Conservation (phyloP, 495 filamentous ascomycete genomes). For the Aspergillus haitiensis region DNA sequence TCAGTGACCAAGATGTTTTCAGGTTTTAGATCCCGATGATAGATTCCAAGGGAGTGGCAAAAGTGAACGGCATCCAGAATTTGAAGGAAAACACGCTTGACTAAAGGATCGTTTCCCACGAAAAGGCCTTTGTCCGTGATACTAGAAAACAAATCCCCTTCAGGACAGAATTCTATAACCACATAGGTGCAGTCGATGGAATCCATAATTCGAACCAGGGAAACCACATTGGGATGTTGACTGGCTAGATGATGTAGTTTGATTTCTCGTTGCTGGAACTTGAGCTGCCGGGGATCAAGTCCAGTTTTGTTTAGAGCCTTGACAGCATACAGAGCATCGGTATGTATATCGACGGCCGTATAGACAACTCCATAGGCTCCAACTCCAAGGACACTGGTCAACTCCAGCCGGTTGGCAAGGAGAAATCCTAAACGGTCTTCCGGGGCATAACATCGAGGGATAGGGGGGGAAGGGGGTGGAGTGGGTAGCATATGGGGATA, state of each 20-base stretch:
- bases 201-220: constrained; percentile 92
- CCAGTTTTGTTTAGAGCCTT: constrained; percentile 94
- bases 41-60: constrained; percentile 91
- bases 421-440: constrained; percentile 87
- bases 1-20: constrained; percentile 96
- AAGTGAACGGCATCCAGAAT: constrained; percentile 96
- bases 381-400: constrained; percentile 83
- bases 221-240: constrained; percentile 89
- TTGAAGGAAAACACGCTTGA: constrained; percentile 87
- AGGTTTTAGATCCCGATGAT: constrained; percentile 96
- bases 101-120: constrained; percentile 86
- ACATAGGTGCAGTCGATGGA: constrained; percentile 92
- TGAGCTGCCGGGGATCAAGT: constrained; percentile 80
- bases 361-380: constrained; percentile 98
- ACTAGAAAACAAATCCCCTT: constrained; percentile 94
- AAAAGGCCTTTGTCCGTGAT: constrained; percentile 95
- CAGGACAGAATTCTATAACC: constrained; percentile 94
- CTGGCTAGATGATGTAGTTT: constrained; percentile 85
- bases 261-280: constrained; percentile 93
- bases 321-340: constrained; percentile 82
- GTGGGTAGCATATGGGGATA: constrained; percentile 59
- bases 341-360: constrained; percentile 84
- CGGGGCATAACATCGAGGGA: constrained; percentile 57
- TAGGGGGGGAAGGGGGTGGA: constrained; percentile 58
- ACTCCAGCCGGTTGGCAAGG: constrained; percentile 76